These are phyloP conservation scores for Clavispora asparagi DNA, from an alignment of 805 yeast species.

Conservation along the genomic window DNA sequence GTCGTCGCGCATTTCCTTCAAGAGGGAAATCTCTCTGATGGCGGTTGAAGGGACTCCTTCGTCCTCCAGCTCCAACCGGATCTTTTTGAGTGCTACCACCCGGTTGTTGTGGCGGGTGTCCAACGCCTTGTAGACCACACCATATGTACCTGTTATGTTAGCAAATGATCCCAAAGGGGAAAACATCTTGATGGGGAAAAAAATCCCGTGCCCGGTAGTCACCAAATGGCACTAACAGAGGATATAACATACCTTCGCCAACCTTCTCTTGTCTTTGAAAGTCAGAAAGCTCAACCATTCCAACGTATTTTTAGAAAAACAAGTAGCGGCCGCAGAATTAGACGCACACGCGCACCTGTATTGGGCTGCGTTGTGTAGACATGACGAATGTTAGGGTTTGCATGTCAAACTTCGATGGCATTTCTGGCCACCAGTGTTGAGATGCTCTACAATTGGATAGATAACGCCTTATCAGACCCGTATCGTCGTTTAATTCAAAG, in stretches of 20 bases:
- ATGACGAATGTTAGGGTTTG: background rate
- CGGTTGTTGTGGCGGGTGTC: slow-evolving; percentile 86
- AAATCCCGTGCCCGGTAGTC: background rate
- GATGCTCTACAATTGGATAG: no score
- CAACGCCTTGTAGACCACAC: slow-evolving; percentile 94
- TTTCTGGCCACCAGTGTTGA: no score
- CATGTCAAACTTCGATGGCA: background rate
- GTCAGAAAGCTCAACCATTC: slow-evolving; percentile 84
- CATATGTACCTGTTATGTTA: slow-evolving; percentile 67
- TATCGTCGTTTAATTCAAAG: background rate
- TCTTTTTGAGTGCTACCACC: slow-evolving; percentile 93
- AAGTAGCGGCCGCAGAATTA: background rate
- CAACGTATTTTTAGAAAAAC: background rate
- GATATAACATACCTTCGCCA: slow-evolving; percentile 70
- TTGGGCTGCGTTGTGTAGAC: background rate
- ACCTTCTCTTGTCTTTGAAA: slow-evolving; percentile 93
- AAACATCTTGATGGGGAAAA: background rate
- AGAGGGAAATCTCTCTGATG: slow-evolving; percentile 87
- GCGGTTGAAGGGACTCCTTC: slow-evolving; percentile 99
- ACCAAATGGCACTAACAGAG: background rate
- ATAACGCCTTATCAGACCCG: no score
- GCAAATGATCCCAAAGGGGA: slow-evolving; percentile 2
- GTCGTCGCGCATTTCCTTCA: slow-evolving; percentile 91
- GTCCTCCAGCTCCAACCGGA: slow-evolving; percentile 91
- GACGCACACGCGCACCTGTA: background rate